Percentiles rank a stretch among this genome's conserved stretches.
These are phyloP conservation scores for Saccharomyces jurei DNA, from an alignment of 805 yeast species.

Conservation along the genomic window DNA sequence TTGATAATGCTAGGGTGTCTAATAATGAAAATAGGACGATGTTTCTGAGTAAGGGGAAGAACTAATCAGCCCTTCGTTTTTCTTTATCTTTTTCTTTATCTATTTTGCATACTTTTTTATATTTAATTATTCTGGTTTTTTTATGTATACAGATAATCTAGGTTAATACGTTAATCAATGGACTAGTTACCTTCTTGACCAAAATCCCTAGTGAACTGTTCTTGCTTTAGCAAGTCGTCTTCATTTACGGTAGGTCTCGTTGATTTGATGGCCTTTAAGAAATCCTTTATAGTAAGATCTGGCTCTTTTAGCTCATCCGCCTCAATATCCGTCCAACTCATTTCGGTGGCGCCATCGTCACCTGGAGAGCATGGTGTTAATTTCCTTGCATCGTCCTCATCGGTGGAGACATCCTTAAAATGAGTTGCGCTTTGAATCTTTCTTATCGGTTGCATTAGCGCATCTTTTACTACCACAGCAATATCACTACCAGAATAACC, in stretches of 20 bases:
- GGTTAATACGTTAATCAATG: neutral
- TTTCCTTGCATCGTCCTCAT: slow-evolving; percentile 34
- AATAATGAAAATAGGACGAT: slow-evolving; percentile 58
- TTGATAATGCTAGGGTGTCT: slow-evolving; percentile 67
- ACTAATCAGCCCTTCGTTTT: neutral
- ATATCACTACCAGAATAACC: slow-evolving; percentile 98
- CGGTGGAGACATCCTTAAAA: slow-evolving; percentile 52
- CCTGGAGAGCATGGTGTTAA: slow-evolving; percentile 97
- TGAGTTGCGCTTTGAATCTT: slow-evolving; percentile 95
- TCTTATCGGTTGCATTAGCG: slow-evolving; percentile 94
- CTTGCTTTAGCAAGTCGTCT: slow-evolving; percentile 72
- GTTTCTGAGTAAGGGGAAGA: slow-evolving; percentile 20
- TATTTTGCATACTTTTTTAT: slow-evolving; percentile 3
- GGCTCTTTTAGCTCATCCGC: slow-evolving; percentile 90
- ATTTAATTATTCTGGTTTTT: slow-evolving; percentile 2
- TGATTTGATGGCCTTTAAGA: slow-evolving; percentile 81
- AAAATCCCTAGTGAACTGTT: slow-evolving; percentile 84
- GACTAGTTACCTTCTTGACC: slow-evolving; percentile 88
- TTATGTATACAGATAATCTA: neutral
- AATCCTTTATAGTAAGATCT: slow-evolving; percentile 80
- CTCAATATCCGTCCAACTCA: slow-evolving; percentile 88
- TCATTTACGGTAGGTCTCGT: slow-evolving; percentile 93
- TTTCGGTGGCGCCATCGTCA: slow-evolving; percentile 74
- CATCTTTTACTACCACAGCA: slow-evolving; percentile 94
- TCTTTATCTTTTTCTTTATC: slow-evolving; percentile 2